A percentile compares a stretch with the other conserved stretches of the same genome.
phyloP scores from a whole-genome alignment of 2,329 filamentous ascomycete genomes.

The Penicillium brasilianum region DNA sequence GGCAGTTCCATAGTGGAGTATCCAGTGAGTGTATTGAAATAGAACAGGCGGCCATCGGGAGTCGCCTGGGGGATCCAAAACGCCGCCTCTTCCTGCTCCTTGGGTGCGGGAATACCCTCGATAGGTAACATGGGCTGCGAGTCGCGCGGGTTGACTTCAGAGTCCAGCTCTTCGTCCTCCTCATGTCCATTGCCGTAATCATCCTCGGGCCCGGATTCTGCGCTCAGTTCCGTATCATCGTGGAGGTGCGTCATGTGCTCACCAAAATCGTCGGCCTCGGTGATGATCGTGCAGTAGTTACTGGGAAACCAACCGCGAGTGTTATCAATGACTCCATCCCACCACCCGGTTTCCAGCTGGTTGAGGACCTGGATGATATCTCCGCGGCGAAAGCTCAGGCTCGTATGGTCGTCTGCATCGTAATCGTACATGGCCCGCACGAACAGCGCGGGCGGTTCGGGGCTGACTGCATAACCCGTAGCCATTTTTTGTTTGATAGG shows the following conservation, averaged over 20 bases:
- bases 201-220: conserved; percentile 61
- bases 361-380: conserved; percentile 99
- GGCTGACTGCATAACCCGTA: conserved; percentile 40
- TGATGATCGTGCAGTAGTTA: conserved; percentile 93
- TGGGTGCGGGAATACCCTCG: conserved; percentile 64
- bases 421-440: conserved; percentile 97
- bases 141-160: conserved; percentile 69
- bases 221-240: conserved; percentile 58
- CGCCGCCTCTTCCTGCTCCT: conserved; percentile 81
- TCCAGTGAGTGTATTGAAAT: conserved; percentile 97
- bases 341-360: conserved; percentile 97
- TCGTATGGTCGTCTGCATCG: conserved; percentile 94
- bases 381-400: conserved; percentile 93
- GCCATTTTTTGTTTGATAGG: conserved; percentile 37
- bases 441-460: conserved; percentile 67
- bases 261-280: conserved; percentile 72
- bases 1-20: conserved; percentile 94
- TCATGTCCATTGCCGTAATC: conserved; percentile 66
- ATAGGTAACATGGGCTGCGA: conserved; percentile 66
- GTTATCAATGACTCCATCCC: conserved; percentile 97
- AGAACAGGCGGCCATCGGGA: conserved; percentile 88
- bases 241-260: conserved; percentile 64
- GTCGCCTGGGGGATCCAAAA: conserved; percentile 99
- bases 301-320: conserved; percentile 98
- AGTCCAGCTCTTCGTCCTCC: conserved; percentile 68